Evolutionary conservation across 129 eudicot species (phyloP), one percentile per base, ranked within the genome.

Genomic region (Chrysanthemum seticuspe): DNA sequence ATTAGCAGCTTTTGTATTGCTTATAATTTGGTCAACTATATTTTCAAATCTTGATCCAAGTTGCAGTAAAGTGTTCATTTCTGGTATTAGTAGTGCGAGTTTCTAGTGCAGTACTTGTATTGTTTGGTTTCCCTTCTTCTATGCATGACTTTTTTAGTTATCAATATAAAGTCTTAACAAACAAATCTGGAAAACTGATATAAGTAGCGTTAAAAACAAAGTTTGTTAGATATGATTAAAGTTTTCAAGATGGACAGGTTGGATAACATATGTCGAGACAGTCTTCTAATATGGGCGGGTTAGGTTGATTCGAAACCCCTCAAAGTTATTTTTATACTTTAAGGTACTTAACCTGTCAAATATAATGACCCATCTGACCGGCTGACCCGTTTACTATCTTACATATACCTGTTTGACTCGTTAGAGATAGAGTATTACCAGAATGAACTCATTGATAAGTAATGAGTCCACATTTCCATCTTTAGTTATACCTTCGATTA

Each of bases 41-140:
- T 71, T 47, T 71, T 71, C 51, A 47, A 31, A n/a, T n/a, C 49
- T 48, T 51, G 29, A 60, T 73, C n/a, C 61, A 14, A 64, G 19
- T 62, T 63, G 34, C 31, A 47, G 59, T 45, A 16, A 70, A 10
- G n/a, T 55, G 50, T 13, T 70, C 16, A 16, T 14, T 12, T 70
- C 29, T 15, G 40, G 31, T 29, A 27, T 56, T 56, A 27, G 4
- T 56, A 23, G 61, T 16, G 61, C 61, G 16, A 50, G 3, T 27
- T 27, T 27, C 31, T 27, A 27, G 3, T 27, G 0, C 31, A 27
- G 31, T 59, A 21, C 19, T 40, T 36, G 54, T 56, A 29, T 51
- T 62, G 56, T n/a, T 53, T 16, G 14, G 52, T 58, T 50, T 12
- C 11, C 50, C 57, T 48, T 58, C 18, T 13, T 25, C 1, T 70